Conservation (phyloP, 1,139 yeast species). For the Zhuliangozyma parablackwelliae region DNA sequence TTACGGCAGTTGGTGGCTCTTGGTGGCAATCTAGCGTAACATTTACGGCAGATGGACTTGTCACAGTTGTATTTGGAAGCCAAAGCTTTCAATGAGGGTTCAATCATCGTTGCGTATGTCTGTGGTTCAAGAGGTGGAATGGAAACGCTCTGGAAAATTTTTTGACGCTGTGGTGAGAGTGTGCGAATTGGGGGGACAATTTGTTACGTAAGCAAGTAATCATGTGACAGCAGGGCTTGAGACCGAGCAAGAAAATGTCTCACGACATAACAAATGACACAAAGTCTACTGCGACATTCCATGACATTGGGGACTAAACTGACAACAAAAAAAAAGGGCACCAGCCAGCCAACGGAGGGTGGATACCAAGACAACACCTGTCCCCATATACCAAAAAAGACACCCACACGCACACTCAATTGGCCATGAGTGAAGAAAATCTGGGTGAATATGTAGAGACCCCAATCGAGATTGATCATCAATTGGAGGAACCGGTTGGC, state of each 20-base stretch:
- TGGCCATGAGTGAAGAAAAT: slow-evolving; percentile 8
- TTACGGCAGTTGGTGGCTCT: slow-evolving; percentile 99
- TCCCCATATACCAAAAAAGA: neutral
- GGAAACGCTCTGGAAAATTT: slow-evolving; percentile 2
- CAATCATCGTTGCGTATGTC: slow-evolving; percentile 59
- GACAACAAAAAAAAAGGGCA: no score
- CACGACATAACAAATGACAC: no score
- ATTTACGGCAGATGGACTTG: slow-evolving; percentile 97
- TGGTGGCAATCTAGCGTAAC: slow-evolving; percentile 99
- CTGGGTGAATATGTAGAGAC: no score
- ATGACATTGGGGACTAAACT: no score
- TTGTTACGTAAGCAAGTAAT: no score
- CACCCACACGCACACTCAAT: neutral
- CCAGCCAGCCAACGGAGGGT: neutral
- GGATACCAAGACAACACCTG: no score
- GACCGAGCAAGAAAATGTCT: no score
- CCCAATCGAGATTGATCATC: no score
- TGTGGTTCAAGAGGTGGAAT: neutral
- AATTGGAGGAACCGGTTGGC: no score
- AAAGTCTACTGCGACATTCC: no score
- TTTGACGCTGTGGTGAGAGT: neutral
- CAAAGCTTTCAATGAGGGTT: slow-evolving; percentile 98
- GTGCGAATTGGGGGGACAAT: neutral
- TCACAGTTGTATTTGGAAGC: slow-evolving; percentile 99
- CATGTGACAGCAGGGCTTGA: no score